phyloP scores from a whole-genome alignment of 2,329 filamentous ascomycete species.

The Colletotrichum theobromicola region DNA sequence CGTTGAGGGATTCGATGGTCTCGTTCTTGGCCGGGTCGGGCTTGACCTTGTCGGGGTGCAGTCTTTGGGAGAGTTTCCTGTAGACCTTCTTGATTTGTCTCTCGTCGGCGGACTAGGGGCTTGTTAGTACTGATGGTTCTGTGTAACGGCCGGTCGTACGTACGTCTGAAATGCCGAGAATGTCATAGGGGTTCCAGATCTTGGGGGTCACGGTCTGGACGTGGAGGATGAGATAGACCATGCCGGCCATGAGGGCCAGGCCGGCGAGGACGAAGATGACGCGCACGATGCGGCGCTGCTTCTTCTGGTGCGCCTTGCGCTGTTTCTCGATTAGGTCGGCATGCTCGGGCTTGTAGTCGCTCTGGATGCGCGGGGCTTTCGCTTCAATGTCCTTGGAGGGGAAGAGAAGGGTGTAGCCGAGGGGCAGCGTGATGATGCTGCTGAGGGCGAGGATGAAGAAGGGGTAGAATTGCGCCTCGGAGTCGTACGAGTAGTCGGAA shows the following conservation, averaged over 20 bases:
- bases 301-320: constrained; percentile 85
- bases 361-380: constrained; percentile 81
- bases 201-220: constrained; percentile 75
- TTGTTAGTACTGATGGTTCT: constrained; percentile 1
- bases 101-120: constrained; percentile 73
- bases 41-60: constrained; percentile 91
- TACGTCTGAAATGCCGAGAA: constrained; percentile 85
- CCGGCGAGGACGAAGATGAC: constrained; percentile 76
- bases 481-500: constrained; percentile 98
- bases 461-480: constrained; percentile 97
- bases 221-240: constrained; percentile 88
- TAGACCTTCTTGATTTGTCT: constrained; percentile 93
- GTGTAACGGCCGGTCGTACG: constrained; percentile 26
- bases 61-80: constrained; percentile 82
- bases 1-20: constrained; percentile 82
- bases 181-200: constrained; percentile 97
- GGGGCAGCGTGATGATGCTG: constrained; percentile 84
- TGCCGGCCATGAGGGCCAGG: constrained; percentile 85
- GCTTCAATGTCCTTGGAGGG: constrained; percentile 78
- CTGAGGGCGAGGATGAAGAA: constrained; percentile 96
- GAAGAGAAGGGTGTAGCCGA: constrained; percentile 87
- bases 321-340: constrained; percentile 82
- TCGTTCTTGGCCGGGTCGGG: constrained; percentile 88
- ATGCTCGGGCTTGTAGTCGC: constrained; percentile 82
- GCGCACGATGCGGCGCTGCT: constrained; percentile 87